Base-by-base conservation (phyloP, 116 monocot species). In the Phalaenopsis hybrid region DNA sequence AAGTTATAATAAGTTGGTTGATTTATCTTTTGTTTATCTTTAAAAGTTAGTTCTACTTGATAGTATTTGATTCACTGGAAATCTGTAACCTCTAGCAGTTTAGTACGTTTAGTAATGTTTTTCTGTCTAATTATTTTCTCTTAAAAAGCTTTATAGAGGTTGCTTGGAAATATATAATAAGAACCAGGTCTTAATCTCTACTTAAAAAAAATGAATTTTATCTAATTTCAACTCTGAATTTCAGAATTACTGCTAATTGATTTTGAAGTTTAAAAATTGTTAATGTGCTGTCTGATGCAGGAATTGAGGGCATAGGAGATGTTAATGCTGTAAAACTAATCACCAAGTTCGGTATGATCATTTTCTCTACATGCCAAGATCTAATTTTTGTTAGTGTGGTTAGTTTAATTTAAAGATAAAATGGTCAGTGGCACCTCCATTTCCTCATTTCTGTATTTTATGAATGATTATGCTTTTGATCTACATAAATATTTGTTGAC, bases 271-370 rank as follows among this genome's bases (percentile, higher is more conserved):
- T 72, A 16, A 72, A 75, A 52, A 75, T 7, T 18, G 44, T 45
- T 75, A 18, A 80, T 58, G 52, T 73, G 80, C 49, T 57, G 21
- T 85, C 18, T 23, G 43, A 82, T 91, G 81, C 93, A 98, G 95
- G 98, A 86, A 90, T 98, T 84, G 87, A 89, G 65, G 95, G 98
- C 44, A 91, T 98, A 79, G 98, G 95, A 52, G 86, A 88, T 23
- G 84, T 92, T 80, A 89, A 85, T 87, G 98, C 93, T 49, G 51
- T 97, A 21, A 94, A 90, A 81, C 84, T 97, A 79, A 93, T 97
- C 50, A 90, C 87, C 75, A 92, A 87, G 79, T 97, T 94, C 87
- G 95, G 97, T 97, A 94, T 80, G 84, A 20, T 81, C 34, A 12
- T 1, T 45, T 83, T 80, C 48, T 70, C 50, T 18, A 13, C 20